Percentiles rank a stretch among this genome's conserved stretches.
Conservation (phyloP, 164 flowering plant genomes). For the Umbilicus rupestris region DNA sequence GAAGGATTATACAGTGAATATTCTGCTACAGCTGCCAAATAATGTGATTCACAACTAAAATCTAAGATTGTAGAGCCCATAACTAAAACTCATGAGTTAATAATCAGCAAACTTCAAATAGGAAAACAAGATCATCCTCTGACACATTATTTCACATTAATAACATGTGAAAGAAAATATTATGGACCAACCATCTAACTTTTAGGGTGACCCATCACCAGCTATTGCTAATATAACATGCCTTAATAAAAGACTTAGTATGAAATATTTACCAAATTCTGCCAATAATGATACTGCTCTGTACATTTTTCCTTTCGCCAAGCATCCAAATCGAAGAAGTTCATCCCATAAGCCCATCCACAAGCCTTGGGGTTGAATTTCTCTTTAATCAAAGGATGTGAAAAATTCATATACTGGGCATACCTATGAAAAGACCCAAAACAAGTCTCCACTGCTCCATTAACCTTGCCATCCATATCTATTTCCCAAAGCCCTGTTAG, state of each 20-base stretch:
- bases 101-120: background rate
- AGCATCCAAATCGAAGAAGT: conserved; percentile 44
- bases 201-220: background rate
- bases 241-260: background rate
- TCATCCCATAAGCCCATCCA: conserved; percentile 54
- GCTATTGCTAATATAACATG: background rate
- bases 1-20: no score
- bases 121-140: background rate
- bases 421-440: conserved; percentile 46
- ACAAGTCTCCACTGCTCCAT: conserved; percentile 46
- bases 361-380: conserved; percentile 41
- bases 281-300: conserved; percentile 44
- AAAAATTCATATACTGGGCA: conserved; percentile 47
- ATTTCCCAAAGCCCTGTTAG: conserved; percentile 41
- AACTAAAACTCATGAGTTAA: no score
- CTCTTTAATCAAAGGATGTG: conserved; percentile 39
- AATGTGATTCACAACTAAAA: no score
- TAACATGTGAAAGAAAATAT: background rate
- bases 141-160: background rate
- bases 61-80: no score
- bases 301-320: conserved; percentile 46
- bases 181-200: background rate
- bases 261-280: conserved; percentile 26
- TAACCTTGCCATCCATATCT: conserved; percentile 50
- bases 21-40: no score